Conservation (phyloP, 2,329 filamentous ascomycete species). For the Penicillium sp. region DNA sequence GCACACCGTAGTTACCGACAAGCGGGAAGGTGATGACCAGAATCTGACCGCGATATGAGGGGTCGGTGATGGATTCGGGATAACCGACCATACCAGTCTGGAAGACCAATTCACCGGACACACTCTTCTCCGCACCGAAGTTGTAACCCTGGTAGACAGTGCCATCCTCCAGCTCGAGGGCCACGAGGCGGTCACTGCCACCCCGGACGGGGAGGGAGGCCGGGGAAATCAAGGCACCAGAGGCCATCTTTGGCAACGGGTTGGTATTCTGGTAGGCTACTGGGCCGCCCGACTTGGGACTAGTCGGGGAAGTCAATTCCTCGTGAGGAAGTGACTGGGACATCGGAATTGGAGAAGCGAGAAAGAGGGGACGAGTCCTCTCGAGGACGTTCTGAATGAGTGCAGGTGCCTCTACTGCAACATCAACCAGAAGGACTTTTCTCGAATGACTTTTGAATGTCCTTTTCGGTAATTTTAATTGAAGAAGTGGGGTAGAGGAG, state of each 20-base stretch:
- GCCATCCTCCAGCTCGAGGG: constrained; percentile 91
- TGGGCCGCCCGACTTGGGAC: constrained; percentile 41
- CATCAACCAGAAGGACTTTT: constrained; percentile 29
- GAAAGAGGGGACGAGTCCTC: constrained; percentile 35
- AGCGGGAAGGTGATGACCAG: constrained; percentile 94
- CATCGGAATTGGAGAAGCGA: constrained; percentile 25
- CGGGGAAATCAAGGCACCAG: constrained; percentile 49
- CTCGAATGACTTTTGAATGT: neutral
- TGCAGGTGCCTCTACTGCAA: constrained; percentile 37
- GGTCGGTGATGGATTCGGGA: constrained; percentile 88
- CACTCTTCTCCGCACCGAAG: constrained; percentile 92
- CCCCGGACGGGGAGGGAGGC: constrained; percentile 60
- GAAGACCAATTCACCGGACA: constrained; percentile 96
- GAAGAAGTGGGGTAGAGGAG: constrained; percentile 6
- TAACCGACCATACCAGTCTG: constrained; percentile 99
- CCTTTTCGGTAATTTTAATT: neutral
- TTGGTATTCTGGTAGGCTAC: constrained; percentile 39
- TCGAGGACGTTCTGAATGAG: constrained; percentile 33
- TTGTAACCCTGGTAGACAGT: constrained; percentile 89
- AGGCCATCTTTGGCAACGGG: constrained; percentile 30
- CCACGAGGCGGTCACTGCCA: constrained; percentile 62
- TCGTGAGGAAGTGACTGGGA: constrained; percentile 30
- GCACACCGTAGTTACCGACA: constrained; percentile 96
- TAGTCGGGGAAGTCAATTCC: constrained; percentile 36
- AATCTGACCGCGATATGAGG: constrained; percentile 89